Evolutionary conservation across 164 flowering plant genomes (phyloP).

Genomic region (Litsea cubeba): DNA sequence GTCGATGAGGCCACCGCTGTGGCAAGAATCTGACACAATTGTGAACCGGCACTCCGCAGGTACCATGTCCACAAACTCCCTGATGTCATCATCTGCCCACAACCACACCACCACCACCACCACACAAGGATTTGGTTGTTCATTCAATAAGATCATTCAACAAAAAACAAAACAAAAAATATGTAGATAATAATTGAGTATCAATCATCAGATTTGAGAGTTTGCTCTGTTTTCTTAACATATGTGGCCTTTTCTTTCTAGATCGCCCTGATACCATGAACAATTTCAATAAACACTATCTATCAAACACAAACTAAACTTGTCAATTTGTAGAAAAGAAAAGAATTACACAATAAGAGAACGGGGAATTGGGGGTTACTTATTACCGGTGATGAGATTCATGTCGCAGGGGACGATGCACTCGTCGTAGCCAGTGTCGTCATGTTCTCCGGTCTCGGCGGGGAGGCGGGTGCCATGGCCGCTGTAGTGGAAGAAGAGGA

Average conservation of each 20-base stretch:
- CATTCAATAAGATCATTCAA: no score
- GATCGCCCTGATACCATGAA: no score
- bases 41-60: slow-evolving; percentile 66
- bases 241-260: no score
- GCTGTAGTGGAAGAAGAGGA: slow-evolving; percentile 84
- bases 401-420: slow-evolving; percentile 94
- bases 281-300: no score
- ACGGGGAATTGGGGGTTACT: not conserved
- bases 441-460: slow-evolving; percentile 92
- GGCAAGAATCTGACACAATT: slow-evolving; percentile 91
- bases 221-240: no score
- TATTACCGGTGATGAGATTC: slow-evolving; percentile 90
- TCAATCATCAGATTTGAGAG: no score
- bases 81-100: slow-evolving; percentile 84
- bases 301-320: no score
- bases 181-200: no score
- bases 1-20: slow-evolving; percentile 88
- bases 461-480: slow-evolving; percentile 98
- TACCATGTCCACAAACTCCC: slow-evolving; percentile 63
- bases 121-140: no score
- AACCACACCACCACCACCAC: not conserved
- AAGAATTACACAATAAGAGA: no score
- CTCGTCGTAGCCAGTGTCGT: slow-evolving; percentile 93
- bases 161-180: no score
- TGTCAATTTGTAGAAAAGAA: no score